A percentile compares a stretch with the other conserved stretches of the same genome.
Evolutionary conservation across 2,329 filamentous ascomycete species (phyloP).

Genomic region (Fusarium virguliforme): DNA sequence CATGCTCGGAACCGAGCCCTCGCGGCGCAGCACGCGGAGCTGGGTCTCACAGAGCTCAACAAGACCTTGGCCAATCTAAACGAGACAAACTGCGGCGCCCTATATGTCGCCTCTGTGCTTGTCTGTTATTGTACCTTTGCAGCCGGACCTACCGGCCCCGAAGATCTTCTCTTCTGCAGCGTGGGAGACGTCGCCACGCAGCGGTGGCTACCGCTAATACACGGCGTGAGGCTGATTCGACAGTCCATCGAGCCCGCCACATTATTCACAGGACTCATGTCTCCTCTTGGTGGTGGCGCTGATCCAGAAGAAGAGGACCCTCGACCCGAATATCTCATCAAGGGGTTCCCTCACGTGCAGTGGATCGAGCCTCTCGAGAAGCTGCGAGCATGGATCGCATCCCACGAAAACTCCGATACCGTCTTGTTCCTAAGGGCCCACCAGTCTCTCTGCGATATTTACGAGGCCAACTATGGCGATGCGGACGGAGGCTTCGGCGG

Average conservation of each 20-base stretch:
- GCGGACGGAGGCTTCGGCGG: constrained; percentile 38
- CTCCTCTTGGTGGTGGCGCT: constrained; percentile 40
- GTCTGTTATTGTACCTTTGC: constrained; percentile 54
- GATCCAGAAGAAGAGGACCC: constrained; percentile 36
- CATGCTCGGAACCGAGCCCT: constrained; percentile 39
- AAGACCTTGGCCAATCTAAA: constrained; percentile 46
- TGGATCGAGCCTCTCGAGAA: constrained; percentile 46
- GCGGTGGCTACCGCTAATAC: constrained; percentile 49
- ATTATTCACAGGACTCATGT: constrained; percentile 51
- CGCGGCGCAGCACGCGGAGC: constrained; percentile 48
- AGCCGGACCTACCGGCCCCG: constrained; percentile 49
- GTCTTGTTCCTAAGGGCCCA: constrained; percentile 48
- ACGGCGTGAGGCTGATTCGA: constrained; percentile 49
- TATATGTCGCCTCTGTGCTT: constrained; percentile 51
- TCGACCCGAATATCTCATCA: constrained; percentile 44
- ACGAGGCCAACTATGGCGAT: constrained; percentile 50
- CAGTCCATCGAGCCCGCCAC: constrained; percentile 50
- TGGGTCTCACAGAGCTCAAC: constrained; percentile 50
- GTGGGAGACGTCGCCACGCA: constrained; percentile 44
- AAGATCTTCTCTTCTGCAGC: constrained; percentile 52
- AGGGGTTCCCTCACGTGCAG: constrained; percentile 44
- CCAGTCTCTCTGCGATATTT: constrained; percentile 46
- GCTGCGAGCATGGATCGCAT: constrained; percentile 45
- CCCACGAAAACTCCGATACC: constrained; percentile 47
- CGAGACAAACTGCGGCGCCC: constrained; percentile 51